Evolutionary conservation across 352 stramenopile species (phyloP).

Genomic region (Globisporangium splendens): DNA sequence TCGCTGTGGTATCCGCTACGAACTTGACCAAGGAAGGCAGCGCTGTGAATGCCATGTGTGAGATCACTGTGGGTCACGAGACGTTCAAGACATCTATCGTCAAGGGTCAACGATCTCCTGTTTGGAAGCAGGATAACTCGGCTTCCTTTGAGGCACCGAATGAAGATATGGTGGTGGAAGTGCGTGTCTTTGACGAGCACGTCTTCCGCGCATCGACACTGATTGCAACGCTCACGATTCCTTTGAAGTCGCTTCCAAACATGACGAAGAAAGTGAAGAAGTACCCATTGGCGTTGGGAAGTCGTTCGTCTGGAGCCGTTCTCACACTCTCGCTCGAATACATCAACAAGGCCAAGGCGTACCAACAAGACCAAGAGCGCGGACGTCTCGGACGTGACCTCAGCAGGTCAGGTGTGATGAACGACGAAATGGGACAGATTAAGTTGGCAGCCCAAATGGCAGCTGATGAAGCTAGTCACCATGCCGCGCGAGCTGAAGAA

Average conservation of each 20-base stretch:
- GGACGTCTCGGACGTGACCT: constrained; percentile 55
- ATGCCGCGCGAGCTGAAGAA: constrained; percentile 66
- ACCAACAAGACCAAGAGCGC: constrained; percentile 67
- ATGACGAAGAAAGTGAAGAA: constrained; percentile 84
- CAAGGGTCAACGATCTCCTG: constrained; percentile 75
- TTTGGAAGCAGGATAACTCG: constrained; percentile 86
- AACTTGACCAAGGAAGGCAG: constrained; percentile 76
- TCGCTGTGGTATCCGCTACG: constrained; percentile 74
- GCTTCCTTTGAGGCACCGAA: constrained; percentile 74
- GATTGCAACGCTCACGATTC: constrained; percentile 73
- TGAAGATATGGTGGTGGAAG: constrained; percentile 81
- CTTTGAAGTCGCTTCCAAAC: constrained; percentile 77
- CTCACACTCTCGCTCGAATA: constrained; percentile 81
- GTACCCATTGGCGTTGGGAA: constrained; percentile 78
- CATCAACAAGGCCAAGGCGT: constrained; percentile 81
- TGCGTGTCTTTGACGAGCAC: constrained; percentile 82
- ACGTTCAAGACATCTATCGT: constrained; percentile 84
- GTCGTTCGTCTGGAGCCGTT: constrained; percentile 66
- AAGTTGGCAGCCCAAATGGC: constrained; percentile 78
- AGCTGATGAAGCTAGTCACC: constrained; percentile 72
- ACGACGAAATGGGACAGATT: constrained; percentile 83
- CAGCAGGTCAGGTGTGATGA: constrained; percentile 58
- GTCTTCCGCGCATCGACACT: constrained; percentile 73
- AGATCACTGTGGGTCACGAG: constrained; percentile 75
- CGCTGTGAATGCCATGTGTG: constrained; percentile 76